phyloP scores from a whole-genome alignment of 2,329 filamentous ascomycete species.

The Cladosporium cucumerinum region DNA sequence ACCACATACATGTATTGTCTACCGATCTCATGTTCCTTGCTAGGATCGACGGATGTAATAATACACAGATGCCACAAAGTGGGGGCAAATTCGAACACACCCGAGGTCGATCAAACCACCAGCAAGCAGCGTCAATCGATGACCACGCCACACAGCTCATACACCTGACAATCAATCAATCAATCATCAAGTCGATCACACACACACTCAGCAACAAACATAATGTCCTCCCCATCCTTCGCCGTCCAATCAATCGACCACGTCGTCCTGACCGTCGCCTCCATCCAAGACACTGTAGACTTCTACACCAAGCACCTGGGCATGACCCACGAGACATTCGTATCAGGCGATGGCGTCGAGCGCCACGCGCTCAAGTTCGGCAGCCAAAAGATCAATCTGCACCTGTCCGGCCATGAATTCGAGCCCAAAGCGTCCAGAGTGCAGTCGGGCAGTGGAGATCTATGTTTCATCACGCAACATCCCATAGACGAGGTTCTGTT shows the following conservation, averaged over 20 bases:
- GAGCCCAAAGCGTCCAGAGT: constrained; percentile 56
- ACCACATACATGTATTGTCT: too few species aligned
- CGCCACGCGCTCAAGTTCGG: constrained; percentile 56
- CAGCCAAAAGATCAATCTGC: constrained; percentile 60
- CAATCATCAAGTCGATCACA: neutral
- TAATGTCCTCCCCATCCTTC: constrained; percentile 15
- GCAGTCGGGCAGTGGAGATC: constrained; percentile 55
- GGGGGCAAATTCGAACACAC: neutral
- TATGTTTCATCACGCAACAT: constrained; percentile 58
- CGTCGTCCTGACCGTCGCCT: constrained; percentile 57
- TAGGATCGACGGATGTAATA: too few species aligned
- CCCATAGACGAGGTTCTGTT: constrained; percentile 48
- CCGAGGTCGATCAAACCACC: too few species aligned
- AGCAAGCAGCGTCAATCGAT: too few species aligned
- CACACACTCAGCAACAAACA: neutral
- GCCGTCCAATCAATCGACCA: constrained; percentile 53
- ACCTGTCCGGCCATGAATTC: constrained; percentile 57
- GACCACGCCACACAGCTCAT: too few species aligned
- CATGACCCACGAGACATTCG: constrained; percentile 55
- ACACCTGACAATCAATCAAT: neutral
- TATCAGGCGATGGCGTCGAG: constrained; percentile 33
- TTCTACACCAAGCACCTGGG: constrained; percentile 58
- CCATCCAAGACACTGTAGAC: constrained; percentile 47
- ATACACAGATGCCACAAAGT: too few species aligned
- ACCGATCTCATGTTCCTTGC: too few species aligned